Base-by-base conservation (phyloP, 371 early-diverging fungal species). In the Basidiobolus heterosporus region DNA sequence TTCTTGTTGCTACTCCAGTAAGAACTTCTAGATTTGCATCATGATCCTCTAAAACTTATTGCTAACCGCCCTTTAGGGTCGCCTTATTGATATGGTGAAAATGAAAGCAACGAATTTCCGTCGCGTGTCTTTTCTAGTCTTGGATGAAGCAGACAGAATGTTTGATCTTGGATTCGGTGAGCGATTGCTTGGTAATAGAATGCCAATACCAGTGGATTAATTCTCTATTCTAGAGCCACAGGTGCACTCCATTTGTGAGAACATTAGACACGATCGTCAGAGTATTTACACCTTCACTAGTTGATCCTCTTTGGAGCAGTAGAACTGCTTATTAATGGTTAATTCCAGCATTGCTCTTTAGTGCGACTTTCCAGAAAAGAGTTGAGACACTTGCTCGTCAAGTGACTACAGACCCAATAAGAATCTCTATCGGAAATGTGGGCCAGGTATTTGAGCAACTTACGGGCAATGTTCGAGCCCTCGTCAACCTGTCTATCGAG, bases 361-460 rank as follows among this genome's bases (percentile, higher is more conserved):
- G 91, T 62, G 99, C 99, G 0, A 99, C 99, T 0, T 98, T 97
- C 82, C 98, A 97, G 36, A 85, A 81, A 59, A 83, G 85, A 55
- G 96, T 99, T 16, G 86, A 91, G 56, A 57, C 55, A 20, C 74
- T 99, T 13, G 98, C 99, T 4, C 71, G 84, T 17, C 87, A 84
- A 56, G 92, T 85, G 40, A 80, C 89, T 66, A 67, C 63, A n/a
- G 89, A 94, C 51, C 87, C 85, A 48, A 76, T 93, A 49, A 82
- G 94, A 52, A 91, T 95, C 43, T 86, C 74, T 38, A 72, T 79
- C 24, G 77, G 80, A 46, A 65, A 69, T 18, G 65, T 73, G 38
- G 75, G 76, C 18, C 75, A 74, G 59, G 60, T 60, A 54, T 13
- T 21, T 43, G 24, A 38, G 41, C n/a, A 15, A 14, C 41, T 38